phyloP scores from a whole-genome alignment of 2,329 filamentous ascomycete species.

The Ceratocystis smalleyi region DNA sequence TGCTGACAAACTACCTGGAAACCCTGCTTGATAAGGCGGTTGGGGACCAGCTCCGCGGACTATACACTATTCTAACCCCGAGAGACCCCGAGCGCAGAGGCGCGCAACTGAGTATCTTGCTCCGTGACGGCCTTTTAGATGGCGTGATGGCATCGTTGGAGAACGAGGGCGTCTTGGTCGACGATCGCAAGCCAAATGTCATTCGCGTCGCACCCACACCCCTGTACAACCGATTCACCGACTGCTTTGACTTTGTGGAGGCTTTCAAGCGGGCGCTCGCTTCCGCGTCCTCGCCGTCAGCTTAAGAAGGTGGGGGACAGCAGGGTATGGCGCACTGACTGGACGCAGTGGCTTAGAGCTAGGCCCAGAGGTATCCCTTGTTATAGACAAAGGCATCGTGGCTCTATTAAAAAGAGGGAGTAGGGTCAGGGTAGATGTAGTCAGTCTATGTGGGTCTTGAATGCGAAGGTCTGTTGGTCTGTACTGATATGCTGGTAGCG shows the following conservation, averaged over 20 bases:
- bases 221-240: conserved; percentile 61
- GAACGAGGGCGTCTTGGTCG: conserved; percentile 53
- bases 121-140: conserved; percentile 44
- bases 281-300: neutral
- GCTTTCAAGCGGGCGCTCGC: conserved; percentile 21
- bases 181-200: conserved; percentile 67
- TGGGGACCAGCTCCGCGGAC: conserved; percentile 18
- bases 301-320: neutral
- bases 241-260: conserved; percentile 29
- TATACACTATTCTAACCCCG: conserved; percentile 51
- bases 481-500: no score
- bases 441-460: no score
- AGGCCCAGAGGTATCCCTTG: neutral
- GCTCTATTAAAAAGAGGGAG: no score
- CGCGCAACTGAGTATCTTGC: conserved; percentile 59
- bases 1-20: conserved; percentile 59
- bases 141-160: conserved; percentile 46
- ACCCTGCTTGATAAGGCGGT: conserved; percentile 33
- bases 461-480: no score
- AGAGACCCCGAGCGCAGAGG: conserved; percentile 46
- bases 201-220: conserved; percentile 65
- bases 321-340: neutral
- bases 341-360: neutral
- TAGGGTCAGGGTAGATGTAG: no score
- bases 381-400: no score